Percentiles rank a stretch among this genome's conserved stretches.
These are phyloP conservation scores for Botrytis cinerea DNA, from an alignment of 2,329 filamentous ascomycete species.

Conservation along the genomic window DNA sequence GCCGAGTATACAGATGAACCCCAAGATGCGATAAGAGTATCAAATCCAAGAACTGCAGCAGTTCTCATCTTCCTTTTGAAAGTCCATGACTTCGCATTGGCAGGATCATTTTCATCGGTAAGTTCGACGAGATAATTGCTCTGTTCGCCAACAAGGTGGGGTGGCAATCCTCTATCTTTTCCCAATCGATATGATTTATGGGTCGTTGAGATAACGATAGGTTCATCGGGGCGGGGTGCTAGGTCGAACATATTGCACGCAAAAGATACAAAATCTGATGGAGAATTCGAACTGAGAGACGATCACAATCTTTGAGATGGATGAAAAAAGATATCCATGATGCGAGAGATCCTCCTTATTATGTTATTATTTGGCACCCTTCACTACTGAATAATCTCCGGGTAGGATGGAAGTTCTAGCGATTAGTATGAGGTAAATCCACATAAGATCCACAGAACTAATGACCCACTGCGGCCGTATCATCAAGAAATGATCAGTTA, in stretches of 20 bases:
- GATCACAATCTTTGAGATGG: slow-evolving; percentile 17
- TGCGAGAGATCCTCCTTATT: slow-evolving; percentile 11
- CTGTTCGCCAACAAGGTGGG: slow-evolving; percentile 18
- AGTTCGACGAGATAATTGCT: slow-evolving; percentile 26
- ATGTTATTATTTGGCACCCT: background rate
- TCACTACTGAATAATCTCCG: slow-evolving; percentile 10
- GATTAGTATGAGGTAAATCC: background rate
- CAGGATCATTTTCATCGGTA: slow-evolving; percentile 24
- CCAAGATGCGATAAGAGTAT: slow-evolving; percentile 27
- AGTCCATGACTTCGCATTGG: slow-evolving; percentile 26
- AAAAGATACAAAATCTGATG: background rate
- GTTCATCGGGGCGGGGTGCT: slow-evolving; percentile 15
- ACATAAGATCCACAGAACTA: background rate
- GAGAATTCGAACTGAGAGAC: background rate
- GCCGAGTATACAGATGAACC: slow-evolving; percentile 48
- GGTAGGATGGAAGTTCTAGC: background rate
- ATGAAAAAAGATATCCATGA: background rate
- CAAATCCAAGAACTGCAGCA: slow-evolving; percentile 40
- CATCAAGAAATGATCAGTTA: background rate
- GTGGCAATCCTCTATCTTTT: slow-evolving; percentile 22
- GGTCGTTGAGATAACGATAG: slow-evolving; percentile 20
- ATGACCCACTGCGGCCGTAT: background rate
- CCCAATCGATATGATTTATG: slow-evolving; percentile 22
- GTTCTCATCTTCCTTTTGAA: slow-evolving; percentile 18
- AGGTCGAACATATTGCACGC: slow-evolving; percentile 23